Evolutionary conservation across 2,329 filamentous ascomycete species (phyloP), one percentile per base, ranked within the genome.

Genomic region (Xenoacremonium recifei): DNA sequence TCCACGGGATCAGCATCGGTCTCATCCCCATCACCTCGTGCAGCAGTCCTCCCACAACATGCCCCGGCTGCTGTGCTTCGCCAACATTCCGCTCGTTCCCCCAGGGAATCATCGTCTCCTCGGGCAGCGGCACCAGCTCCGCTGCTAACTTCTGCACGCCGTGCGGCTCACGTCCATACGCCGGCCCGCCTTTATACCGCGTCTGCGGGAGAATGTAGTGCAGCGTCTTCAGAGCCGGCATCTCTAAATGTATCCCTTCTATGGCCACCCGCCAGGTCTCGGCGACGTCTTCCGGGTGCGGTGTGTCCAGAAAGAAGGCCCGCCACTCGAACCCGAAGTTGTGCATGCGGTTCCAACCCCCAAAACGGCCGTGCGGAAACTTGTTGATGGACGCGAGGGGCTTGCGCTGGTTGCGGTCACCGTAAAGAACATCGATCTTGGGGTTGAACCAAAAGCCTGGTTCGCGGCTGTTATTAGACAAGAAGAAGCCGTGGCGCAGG

Each of bases 251-350:
- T 18, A 63, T 11, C 1, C 41, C 35, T 6, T 45, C 45, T 18
- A 59, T 50, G 0, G 47, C 49, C 1, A 39, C 37, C 18, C 38
- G 46, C 59, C 58, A 62, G 21, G 49, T 51, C 3, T 10, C 39
- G 2, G 43, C 39, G 34, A 55, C 54, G 6, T 50, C 50, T 29
- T 57, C 47, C 18, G 49, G 48, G 6, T 48, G 58, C 1, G 60
- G 53, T 1, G 57, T 54, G 29, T 62, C 54, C 12, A 41, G 44
- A 33, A 58, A 57, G 41, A 61, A 55, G 17, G 58, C 50, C 4
- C 60, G 54, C 61, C 58, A 63, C 23, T 63, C 53, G 4, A 62
- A 21, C 0, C 58, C 59, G 2, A 59, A 48, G n/a, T 64, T 45
- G 16, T 52, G 44, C 0, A 62, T 53, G 16, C 40, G 45, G 7